Base-by-base conservation (phyloP, 1,284 basidiomycete species). In the Boletellus dicymbophilus region DNA sequence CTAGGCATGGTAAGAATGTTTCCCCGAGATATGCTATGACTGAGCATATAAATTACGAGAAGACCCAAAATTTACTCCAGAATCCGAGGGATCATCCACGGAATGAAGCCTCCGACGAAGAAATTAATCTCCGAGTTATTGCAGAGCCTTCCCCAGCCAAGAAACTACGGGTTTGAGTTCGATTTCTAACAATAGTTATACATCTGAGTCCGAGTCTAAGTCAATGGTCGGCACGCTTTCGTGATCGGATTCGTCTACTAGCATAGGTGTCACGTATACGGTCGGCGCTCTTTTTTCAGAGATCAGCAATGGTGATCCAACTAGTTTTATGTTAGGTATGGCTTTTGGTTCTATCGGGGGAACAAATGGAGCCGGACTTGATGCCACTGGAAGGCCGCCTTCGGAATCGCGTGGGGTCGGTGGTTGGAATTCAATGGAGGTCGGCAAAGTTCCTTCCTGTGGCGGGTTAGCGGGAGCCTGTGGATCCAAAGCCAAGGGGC, bases 201-300 rank as follows among this genome's bases (percentile, higher is more conserved):
- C 54, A 40, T 74, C 73, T 22, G 74, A 79, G 55, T 81, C 80
- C 7, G 80, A 82, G 44, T 66, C 75, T 58, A 79, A 58, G 56
- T 81, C 71, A 22, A 82, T 78, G 28, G 68, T 58, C 2, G 84
- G 83, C 58, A 85, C 75, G 23, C 72, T 74, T 61, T 80, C 79
- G 54, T 80, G 77, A 21, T 77, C 80, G 4, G 72, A 72, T 18
- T 70, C 69, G 26, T 69, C 63, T 27, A 64, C 54, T 18, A 49
- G 46, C 57, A 62, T 59, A 13, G 53, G 43, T 13, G 44, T 46
- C 33, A 31, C 21, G 15, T 33, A 28, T 34, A 37, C 26, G 26
- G 23, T 47, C 23, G 43, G 25, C 12, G 6, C 23, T n/a, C 9
- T 27, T 47, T 62, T 52, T 52, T 40, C 52, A n/a, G 47, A 16